phyloP scores from a whole-genome alignment of 495 filamentous ascomycete species.

The Talaromyces trachyspermus region DNA sequence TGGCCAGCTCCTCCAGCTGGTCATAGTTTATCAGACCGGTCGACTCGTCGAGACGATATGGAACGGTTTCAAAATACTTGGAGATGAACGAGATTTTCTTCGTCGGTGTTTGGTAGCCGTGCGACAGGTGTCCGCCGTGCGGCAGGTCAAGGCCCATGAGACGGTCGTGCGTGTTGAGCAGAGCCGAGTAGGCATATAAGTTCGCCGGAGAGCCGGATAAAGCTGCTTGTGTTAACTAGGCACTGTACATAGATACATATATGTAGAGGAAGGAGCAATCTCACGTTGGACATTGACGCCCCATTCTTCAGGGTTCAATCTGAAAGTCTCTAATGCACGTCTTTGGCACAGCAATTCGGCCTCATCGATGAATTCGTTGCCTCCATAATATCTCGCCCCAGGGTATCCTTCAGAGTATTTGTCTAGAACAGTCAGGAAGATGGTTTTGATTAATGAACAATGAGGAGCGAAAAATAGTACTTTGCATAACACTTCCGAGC shows the following conservation, averaged over 20 bases:
- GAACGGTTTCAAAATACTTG: slow-evolving; percentile 92
- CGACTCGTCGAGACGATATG: slow-evolving; percentile 81
- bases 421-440: slow-evolving; percentile 59
- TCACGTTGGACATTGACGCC: slow-evolving; percentile 99
- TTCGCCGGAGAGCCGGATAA: slow-evolving; percentile 68
- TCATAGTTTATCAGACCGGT: slow-evolving; percentile 98
- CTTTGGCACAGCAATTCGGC: slow-evolving; percentile 95
- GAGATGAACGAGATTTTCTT: slow-evolving; percentile 92
- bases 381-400: slow-evolving; percentile 97
- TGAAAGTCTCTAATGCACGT: slow-evolving; percentile 89
- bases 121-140: slow-evolving; percentile 94
- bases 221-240: not conserved
- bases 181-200: slow-evolving; percentile 96
- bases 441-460: too few species aligned
- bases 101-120: slow-evolving; percentile 93
- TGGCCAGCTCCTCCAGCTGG: slow-evolving; percentile 80
- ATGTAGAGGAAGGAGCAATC: too few species aligned
- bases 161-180: slow-evolving; percentile 94
- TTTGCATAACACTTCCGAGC: slow-evolving; percentile 96
- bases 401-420: slow-evolving; percentile 99
- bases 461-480: too few species aligned
- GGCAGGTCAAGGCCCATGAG: slow-evolving; percentile 97
- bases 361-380: slow-evolving; percentile 96
- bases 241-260: not conserved
- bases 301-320: slow-evolving; percentile 81